Percentiles rank a stretch among this genome's conserved stretches.
Conservation (phyloP, 139 green algal species). For the Tetradesmus obliquus region DNA sequence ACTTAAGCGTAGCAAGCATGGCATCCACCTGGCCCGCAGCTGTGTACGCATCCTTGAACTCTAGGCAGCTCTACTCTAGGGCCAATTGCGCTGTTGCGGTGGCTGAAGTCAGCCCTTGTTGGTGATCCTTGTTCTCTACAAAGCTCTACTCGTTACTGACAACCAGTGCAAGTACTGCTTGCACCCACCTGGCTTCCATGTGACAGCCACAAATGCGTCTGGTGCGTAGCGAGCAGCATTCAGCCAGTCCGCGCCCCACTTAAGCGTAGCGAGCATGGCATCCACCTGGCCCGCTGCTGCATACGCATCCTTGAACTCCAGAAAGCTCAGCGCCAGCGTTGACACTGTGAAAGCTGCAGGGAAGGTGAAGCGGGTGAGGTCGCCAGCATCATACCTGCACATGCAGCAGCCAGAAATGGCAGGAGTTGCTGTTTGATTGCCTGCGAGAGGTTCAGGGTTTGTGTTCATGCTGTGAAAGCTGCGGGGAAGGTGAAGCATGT, state of each 20-base stretch:
- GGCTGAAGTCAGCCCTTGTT: too few species aligned
- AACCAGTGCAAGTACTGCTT: not conserved
- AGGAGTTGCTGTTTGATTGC: too few species aligned
- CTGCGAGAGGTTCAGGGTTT: slow-evolving; percentile 60
- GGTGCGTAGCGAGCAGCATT: slow-evolving; percentile 26
- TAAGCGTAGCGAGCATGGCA: slow-evolving; percentile 52
- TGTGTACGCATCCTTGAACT: slow-evolving; percentile 57
- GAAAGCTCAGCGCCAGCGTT: slow-evolving; percentile 74
- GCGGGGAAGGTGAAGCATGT: slow-evolving; percentile 80
- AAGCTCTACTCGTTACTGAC: not conserved
- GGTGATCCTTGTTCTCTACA: too few species aligned
- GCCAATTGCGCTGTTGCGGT: not conserved
- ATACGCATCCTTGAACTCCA: slow-evolving; percentile 70
- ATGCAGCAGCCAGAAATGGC: not conserved
- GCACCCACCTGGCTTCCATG: not conserved
- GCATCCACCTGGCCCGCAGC: not conserved
- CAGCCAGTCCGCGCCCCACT: slow-evolving; percentile 81
- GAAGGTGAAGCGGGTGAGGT: slow-evolving; percentile 81
- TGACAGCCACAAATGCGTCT: slow-evolving; percentile 39
- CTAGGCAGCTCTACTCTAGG: slow-evolving; percentile 73
- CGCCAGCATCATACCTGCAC: slow-evolving; percentile 65
- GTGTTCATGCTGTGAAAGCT: slow-evolving; percentile 75
- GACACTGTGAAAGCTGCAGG: slow-evolving; percentile 83
- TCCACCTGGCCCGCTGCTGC: not conserved
- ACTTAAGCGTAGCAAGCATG: slow-evolving; percentile 63